These are phyloP conservation scores for Citrullus mucosospermus DNA, from an alignment of 306 rosid species.

Conservation along the genomic window DNA sequence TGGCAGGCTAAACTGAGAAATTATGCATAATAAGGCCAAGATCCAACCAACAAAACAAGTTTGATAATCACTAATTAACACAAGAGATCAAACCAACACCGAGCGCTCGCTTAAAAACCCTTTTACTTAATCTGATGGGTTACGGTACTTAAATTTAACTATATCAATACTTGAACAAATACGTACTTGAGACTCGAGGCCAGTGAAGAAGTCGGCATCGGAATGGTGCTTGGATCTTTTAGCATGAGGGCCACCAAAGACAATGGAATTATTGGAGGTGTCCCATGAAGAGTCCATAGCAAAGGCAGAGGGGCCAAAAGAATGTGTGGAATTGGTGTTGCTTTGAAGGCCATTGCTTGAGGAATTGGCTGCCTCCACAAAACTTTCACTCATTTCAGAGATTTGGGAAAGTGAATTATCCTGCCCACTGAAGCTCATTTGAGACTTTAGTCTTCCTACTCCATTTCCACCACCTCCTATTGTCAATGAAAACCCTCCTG, in stretches of 20 bases:
- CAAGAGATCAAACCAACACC: too few species aligned
- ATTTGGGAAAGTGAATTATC: slow-evolving; percentile 56
- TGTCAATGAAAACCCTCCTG: slow-evolving; percentile 69
- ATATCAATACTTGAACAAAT: too few species aligned
- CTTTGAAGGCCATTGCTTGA: not conserved
- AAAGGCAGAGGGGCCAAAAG: slow-evolving; percentile 16
- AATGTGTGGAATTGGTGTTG: slow-evolving; percentile 19
- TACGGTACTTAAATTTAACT: too few species aligned
- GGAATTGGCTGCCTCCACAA: slow-evolving; percentile 26
- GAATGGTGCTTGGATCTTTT: slow-evolving; percentile 40
- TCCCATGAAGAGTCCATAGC: slow-evolving; percentile 61
- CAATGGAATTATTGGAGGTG: slow-evolving; percentile 38
- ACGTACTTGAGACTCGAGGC: slow-evolving; percentile 73
- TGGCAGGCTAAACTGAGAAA: slow-evolving; percentile 63
- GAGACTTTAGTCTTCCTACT: slow-evolving; percentile 49
- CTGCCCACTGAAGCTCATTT: slow-evolving; percentile 74
- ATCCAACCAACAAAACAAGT: too few species aligned
- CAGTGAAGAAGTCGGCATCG: slow-evolving; percentile 41
- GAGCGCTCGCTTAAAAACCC: too few species aligned
- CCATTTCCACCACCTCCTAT: slow-evolving; percentile 44
- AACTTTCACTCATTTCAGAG: slow-evolving; percentile 38
- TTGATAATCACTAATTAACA: too few species aligned
- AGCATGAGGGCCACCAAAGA: slow-evolving; percentile 39
- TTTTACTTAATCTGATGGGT: too few species aligned
- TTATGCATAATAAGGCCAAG: too few species aligned